Evolutionary conservation across 108 stramenopile species (phyloP).

Genomic region (Aurantiochytrium sp.): DNA sequence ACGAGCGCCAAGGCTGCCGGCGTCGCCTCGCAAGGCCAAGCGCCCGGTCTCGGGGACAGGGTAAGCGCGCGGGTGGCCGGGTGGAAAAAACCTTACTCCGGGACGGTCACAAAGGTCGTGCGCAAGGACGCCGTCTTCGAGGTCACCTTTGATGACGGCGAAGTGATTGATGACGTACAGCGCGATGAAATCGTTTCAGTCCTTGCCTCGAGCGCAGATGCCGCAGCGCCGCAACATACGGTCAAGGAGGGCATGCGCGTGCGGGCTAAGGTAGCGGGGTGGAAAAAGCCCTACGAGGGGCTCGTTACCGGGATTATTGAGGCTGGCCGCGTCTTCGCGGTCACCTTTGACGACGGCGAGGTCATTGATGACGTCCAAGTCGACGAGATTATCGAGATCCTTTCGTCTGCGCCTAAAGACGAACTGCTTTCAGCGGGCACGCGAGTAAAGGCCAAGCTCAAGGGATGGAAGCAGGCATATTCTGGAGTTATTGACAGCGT

Average conservation of each 20-base stretch:
- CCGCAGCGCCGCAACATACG: too few species aligned
- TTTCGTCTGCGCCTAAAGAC: neutral
- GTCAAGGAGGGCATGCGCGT: neutral
- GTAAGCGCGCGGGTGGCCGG: neutral
- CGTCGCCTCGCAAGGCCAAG: too few species aligned
- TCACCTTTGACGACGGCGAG: constrained; percentile 14
- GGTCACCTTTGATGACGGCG: constrained; percentile 7
- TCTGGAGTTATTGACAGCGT: neutral
- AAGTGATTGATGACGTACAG: neutral
- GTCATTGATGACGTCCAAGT: neutral
- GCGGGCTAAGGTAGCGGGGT: neutral
- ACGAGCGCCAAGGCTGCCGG: too few species aligned
- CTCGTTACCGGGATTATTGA: neutral
- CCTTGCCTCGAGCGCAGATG: too few species aligned
- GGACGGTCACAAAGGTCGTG: neutral
- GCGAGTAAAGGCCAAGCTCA: neutral
- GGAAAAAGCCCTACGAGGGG: neutral
- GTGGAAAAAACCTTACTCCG: neutral
- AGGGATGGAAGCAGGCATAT: neutral
- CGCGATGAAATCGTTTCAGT: neutral
- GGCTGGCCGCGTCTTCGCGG: neutral
- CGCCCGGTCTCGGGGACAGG: neutral
- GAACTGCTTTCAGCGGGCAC: neutral
- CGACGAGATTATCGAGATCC: neutral
- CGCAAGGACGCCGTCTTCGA: neutral